phyloP scores from a whole-genome alignment of 441 rosid species.

The Gossypium trilobum region DNA sequence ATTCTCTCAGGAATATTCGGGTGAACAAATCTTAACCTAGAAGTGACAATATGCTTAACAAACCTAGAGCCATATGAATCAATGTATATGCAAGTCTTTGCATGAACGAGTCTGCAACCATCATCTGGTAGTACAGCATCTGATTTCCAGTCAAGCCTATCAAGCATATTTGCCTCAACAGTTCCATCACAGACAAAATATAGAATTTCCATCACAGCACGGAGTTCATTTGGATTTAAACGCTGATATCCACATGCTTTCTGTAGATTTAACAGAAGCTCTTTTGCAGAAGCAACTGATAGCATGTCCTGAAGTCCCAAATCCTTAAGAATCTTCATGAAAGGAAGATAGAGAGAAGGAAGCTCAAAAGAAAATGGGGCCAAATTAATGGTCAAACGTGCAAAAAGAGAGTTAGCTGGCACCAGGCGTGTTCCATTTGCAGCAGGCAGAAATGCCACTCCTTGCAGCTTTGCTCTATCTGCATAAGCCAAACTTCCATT shows the following conservation, averaged over 20 bases:
- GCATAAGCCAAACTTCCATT: slow-evolving; percentile 15
- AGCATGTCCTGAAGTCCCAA: slow-evolving; percentile 82
- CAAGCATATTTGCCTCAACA: slow-evolving; percentile 27
- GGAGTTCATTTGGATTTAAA: slow-evolving; percentile 90
- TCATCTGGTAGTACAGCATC: slow-evolving; percentile 86
- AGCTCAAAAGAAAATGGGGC: slow-evolving; percentile 98
- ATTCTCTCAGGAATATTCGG: slow-evolving; percentile 72
- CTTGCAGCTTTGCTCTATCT: slow-evolving; percentile 66
- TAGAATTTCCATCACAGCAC: slow-evolving; percentile 89
- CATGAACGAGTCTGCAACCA: slow-evolving; percentile 91
- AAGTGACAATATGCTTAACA: slow-evolving; percentile 57
- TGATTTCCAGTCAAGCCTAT: slow-evolving; percentile 31
- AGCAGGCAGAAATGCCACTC: slow-evolving; percentile 84
- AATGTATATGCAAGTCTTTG: slow-evolving; percentile 64
- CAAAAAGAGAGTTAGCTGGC: slow-evolving; percentile 70
- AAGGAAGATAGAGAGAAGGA: slow-evolving; percentile 75
- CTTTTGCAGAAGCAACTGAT: slow-evolving; percentile 65
- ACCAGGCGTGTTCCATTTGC: slow-evolving; percentile 97
- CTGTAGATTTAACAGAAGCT: slow-evolving; percentile 64
- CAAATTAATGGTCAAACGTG: slow-evolving; percentile 64
- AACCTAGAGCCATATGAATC: slow-evolving; percentile 78
- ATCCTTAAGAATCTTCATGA: slow-evolving; percentile 70
- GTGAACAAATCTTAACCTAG: slow-evolving; percentile 81
- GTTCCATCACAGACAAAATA: slow-evolving; percentile 56
- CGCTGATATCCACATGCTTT: slow-evolving; percentile 83